Evolutionary conservation across 2,329 filamentous ascomycete species (phyloP), one percentile per base, ranked within the genome.

Genomic region (Fusarium palustre): DNA sequence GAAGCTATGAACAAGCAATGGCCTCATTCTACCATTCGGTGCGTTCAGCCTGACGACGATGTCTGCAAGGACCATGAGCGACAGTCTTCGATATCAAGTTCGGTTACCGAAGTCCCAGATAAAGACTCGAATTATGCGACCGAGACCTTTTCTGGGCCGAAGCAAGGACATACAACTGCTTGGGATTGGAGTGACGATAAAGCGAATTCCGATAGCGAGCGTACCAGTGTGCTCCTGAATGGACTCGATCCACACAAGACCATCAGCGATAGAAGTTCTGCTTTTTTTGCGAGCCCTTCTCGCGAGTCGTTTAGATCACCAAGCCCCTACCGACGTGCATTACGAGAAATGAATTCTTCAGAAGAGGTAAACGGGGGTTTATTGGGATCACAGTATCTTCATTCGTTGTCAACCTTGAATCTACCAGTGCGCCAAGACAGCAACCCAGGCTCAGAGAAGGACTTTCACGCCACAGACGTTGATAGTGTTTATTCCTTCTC

Each of bases 241-340:
- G 36, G 74, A n/a, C 31, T 66, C 31, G 66, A 74, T 24, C 64
- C 69, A 3, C 62, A 69, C 3, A 79, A 74, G 42, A 69, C 77
- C 0, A 62, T 83, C 8, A 81, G 80, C 0, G 78, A 83, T 50
- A 79, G 81, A 24, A 82, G 80, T 60, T 85, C 84, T 2, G 82
- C 81, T 0, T 85, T 87, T 68, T 86, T 86, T 68, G 84, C 82
- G 2, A 88, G 85, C 45, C 83, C 84, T 3, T 77, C 80, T 2
- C 82, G 81, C 18, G 83, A 86, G 62, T 76, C 87, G 1, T 87
- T 88, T 63, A 81, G 86, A 30, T 85, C 85, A 1, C 78, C 81
- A 28, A 89, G 86, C 55, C 86, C 87, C 1, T 90, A 85, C 68
- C 83, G 87, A 5, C 83, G 83, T 28, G 84, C 83, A 4, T 71